Conservation (phyloP, 2,329 filamentous ascomycete species). For the Hirsutella thompsonii region DNA sequence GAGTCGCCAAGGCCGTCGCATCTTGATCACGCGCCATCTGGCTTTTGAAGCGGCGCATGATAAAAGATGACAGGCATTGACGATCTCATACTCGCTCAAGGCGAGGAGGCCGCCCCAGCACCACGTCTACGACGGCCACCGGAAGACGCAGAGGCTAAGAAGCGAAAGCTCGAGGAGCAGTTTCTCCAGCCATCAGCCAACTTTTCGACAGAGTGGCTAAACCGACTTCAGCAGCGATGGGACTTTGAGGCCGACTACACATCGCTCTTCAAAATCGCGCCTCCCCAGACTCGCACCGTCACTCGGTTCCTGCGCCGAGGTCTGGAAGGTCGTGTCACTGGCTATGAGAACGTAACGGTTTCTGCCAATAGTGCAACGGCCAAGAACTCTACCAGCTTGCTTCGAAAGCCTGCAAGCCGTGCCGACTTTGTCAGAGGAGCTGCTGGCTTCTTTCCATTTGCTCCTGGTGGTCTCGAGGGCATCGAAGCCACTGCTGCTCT, state of each 20-base stretch:
- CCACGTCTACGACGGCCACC: conserved; percentile 5
- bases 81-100: conserved; percentile 17
- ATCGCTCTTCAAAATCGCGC: conserved; percentile 76
- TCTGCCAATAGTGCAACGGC: conserved; percentile 80
- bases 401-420: conserved; percentile 72
- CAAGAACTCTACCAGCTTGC: conserved; percentile 86
- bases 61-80: conserved; percentile 21
- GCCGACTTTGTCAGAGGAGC: conserved; percentile 89
- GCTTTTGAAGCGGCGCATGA: not conserved
- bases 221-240: conserved; percentile 81
- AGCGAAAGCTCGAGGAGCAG: conserved; percentile 57
- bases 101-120: conserved; percentile 5
- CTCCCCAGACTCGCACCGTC: conserved; percentile 88
- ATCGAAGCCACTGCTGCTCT: conserved; percentile 76
- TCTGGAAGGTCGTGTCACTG: conserved; percentile 81
- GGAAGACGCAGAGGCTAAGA: conserved; percentile 50
- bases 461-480: conserved; percentile 76
- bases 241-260: conserved; percentile 67
- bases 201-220: conserved; percentile 79
- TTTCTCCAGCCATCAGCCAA: conserved; percentile 68
- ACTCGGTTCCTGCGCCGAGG: conserved; percentile 87
- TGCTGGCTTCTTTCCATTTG: conserved; percentile 88
- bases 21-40: not conserved
- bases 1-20: not conserved
- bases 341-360: conserved; percentile 88